phyloP scores from a whole-genome alignment of 2,329 filamentous ascomycete genomes.

The Xylariaceae sp. region DNA sequence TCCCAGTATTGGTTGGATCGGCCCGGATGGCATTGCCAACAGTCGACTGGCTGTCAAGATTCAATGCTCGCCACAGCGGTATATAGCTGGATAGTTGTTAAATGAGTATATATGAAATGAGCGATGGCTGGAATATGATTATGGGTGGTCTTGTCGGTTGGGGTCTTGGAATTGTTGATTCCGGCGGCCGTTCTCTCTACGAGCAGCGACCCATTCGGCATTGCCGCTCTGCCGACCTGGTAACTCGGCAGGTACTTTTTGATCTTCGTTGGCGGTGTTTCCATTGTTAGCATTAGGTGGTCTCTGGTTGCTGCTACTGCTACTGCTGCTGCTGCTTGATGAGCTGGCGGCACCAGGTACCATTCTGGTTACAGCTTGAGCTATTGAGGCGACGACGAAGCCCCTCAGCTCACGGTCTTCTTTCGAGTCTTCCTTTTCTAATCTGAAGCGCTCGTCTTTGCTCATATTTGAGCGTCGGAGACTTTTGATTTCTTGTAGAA shows the following conservation, averaged over 20 bases:
- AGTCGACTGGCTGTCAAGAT: not conserved
- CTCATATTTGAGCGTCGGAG: conserved; percentile 78
- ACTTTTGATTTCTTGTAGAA: conserved; percentile 85
- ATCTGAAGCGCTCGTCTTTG: conserved; percentile 77
- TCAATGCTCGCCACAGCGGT: not conserved
- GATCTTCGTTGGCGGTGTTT: conserved; percentile 42
- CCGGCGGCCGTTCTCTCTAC: conserved; percentile 40
- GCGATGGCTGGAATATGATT: conserved; percentile 1
- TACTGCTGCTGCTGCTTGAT: conserved; percentile 18
- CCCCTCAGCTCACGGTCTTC: conserved; percentile 73
- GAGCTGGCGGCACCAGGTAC: conserved; percentile 46
- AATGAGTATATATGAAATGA: not conserved
- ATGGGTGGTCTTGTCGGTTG: conserved; percentile 28
- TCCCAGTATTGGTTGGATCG: conserved; percentile 1
- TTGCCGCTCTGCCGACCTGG: conserved; percentile 50
- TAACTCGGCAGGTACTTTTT: conserved; percentile 59
- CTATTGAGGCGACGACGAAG: conserved; percentile 70
- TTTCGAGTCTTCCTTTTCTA: conserved; percentile 74
- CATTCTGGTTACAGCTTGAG: conserved; percentile 67
- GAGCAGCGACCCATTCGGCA: conserved; percentile 47
- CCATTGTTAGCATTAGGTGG: conserved; percentile 14
- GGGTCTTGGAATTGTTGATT: conserved; percentile 39
- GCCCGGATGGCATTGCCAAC: not conserved
- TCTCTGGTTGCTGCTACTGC: conserved; percentile 7
- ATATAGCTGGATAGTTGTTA: not conserved